Base-by-base conservation (phyloP, 2,329 filamentous ascomycete genomes). In the Nemania sp. region DNA sequence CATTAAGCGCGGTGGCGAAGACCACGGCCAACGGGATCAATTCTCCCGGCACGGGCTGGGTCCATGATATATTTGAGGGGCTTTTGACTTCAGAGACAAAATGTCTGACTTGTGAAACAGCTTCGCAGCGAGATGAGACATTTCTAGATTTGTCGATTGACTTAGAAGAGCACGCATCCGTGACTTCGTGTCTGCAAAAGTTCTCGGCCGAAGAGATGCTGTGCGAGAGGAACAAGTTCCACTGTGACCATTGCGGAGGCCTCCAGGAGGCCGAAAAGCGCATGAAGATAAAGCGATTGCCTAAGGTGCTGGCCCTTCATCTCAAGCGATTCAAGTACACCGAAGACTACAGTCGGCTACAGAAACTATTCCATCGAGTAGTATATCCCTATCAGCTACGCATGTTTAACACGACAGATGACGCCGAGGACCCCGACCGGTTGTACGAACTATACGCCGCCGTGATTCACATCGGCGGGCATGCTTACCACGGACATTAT, bases 131-230 rank as follows among this genome's bases (percentile, higher is more conserved):
- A 72, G 94, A 99, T 73, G 95, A 99, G 77, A 92, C 92, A 0
- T 99, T 99, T 72, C 80, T 99, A 51, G 95, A 99, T 76, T 80
- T 99, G 18, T 98, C 95, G 0, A 97, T 99, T 57, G 95, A 99
- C 75, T 80, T 99, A 12, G 92, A 97, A 67, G 89, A 97, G 71
- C 92, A 98, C 74, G 93, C 93, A 0, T 99, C 95, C 0, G 95
- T 99, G 3, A 98, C 95, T 2, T 94, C 95, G 25, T 99, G 95
- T 74, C 78, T 99, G 65, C 86, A 91, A 60, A 97, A 97, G 71
- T 99, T 99, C 71, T 99, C 95, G 0, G 92, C 95, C 47, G 95
- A 98, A 71, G 95, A 99, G 76, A 97, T 98, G 92, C 83, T 99
- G 59, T 98, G 95, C 73, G 95, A 99, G 78, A 86, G 93, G 62